Evolutionary conservation across 108 stramenopile species (phyloP).

Genomic region (Discostella stelligeroides): DNA sequence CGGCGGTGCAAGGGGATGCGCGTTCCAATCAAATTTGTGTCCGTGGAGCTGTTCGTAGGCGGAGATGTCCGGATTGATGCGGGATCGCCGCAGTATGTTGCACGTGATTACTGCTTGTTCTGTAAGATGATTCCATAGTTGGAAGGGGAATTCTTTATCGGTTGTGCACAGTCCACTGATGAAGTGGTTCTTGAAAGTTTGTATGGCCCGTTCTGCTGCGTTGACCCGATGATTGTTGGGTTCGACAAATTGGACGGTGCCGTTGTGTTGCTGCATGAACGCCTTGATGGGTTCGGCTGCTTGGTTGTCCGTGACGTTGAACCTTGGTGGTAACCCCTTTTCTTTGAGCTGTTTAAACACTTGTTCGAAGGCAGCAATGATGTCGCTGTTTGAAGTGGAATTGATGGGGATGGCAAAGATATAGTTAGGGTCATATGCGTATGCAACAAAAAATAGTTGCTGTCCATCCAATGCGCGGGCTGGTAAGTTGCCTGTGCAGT

Average conservation of each 20-base stretch:
- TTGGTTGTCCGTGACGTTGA: slow-evolving; percentile 24
- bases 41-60: slow-evolving; percentile 21
- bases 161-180: slow-evolving; percentile 8
- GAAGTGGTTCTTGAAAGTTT: slow-evolving; percentile 42
- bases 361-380: slow-evolving; percentile 9
- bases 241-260: slow-evolving; percentile 20
- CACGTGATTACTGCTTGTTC: slow-evolving; percentile 25
- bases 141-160: too few relatives aligned
- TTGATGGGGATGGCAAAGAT: too few relatives aligned
- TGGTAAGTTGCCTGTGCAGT: too few relatives aligned
- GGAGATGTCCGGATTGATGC: slow-evolving; percentile 45
- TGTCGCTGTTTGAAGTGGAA: not conserved
- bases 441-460: not conserved
- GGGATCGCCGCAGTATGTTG: slow-evolving; percentile 43
- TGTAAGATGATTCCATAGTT: slow-evolving; percentile 8
- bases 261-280: slow-evolving; percentile 8
- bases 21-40: too few relatives aligned
- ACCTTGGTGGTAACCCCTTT: slow-evolving; percentile 23
- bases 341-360: slow-evolving; percentile 12
- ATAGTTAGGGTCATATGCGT: not conserved
- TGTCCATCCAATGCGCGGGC: too few relatives aligned
- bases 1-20: too few relatives aligned
- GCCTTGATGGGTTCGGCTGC: slow-evolving; percentile 9
- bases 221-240: too few relatives aligned
- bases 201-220: too few relatives aligned